Percentiles rank a stretch among this genome's conserved stretches.
phyloP scores from a whole-genome alignment of 306 rosid species.

The Canavalia ensiformis region DNA sequence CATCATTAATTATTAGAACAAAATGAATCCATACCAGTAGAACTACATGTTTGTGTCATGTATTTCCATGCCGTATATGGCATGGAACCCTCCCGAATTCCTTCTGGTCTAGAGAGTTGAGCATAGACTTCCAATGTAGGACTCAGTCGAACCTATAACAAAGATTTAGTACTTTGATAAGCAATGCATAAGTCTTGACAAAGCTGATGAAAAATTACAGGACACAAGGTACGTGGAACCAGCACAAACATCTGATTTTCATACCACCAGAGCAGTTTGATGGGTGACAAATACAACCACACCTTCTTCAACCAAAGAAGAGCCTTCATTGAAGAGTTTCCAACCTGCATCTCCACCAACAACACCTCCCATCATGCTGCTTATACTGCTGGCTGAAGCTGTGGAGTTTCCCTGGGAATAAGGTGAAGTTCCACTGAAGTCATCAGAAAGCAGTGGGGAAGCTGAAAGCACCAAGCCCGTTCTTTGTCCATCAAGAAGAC shows the following conservation, averaged over 20 bases:
- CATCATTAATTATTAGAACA: slow-evolving; percentile 44
- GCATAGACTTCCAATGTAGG: slow-evolving; percentile 82
- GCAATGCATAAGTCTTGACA: slow-evolving; percentile 32
- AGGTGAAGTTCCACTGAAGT: slow-evolving; percentile 65
- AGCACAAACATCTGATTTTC: slow-evolving; percentile 65
- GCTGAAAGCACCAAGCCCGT: slow-evolving; percentile 89
- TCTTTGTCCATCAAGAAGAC: slow-evolving; percentile 97
- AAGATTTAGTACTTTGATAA: slow-evolving; percentile 46
- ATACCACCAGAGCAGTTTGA: slow-evolving; percentile 97
- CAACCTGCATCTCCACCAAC: slow-evolving; percentile 96
- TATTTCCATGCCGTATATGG: slow-evolving; percentile 98
- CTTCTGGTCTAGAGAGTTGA: slow-evolving; percentile 85
- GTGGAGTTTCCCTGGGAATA: slow-evolving; percentile 66
- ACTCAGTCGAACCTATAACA: slow-evolving; percentile 77
- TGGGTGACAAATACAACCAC: slow-evolving; percentile 94
- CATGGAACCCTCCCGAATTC: slow-evolving; percentile 94
- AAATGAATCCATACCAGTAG: slow-evolving; percentile 62
- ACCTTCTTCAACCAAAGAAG: slow-evolving; percentile 88
- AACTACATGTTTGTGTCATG: slow-evolving; percentile 59
- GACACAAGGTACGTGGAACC: slow-evolving; percentile 53
- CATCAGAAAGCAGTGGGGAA: slow-evolving; percentile 89
- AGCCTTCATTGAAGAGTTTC: slow-evolving; percentile 96
- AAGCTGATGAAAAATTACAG: slow-evolving; percentile 45
- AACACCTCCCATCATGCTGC: slow-evolving; percentile 97
- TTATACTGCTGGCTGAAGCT: slow-evolving; percentile 77